These are phyloP conservation scores for Fulvia fulva DNA, from an alignment of 2,329 filamentous ascomycete genomes.

Conservation along the genomic window DNA sequence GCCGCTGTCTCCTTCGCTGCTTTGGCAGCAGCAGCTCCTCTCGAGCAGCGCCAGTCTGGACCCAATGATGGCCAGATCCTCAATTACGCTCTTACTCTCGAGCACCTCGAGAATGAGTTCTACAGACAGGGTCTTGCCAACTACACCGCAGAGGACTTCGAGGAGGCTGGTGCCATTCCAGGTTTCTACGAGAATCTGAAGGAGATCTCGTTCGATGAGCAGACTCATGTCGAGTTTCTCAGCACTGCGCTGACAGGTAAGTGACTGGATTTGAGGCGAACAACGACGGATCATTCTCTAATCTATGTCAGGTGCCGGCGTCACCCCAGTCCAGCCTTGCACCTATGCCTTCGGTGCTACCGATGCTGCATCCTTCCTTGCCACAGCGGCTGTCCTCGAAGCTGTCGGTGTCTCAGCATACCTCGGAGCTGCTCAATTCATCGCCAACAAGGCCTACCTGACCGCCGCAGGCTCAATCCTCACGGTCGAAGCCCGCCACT, in stretches of 20 bases:
- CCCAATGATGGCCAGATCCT: conserved; percentile 26
- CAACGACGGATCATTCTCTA: no score
- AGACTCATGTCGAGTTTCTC: conserved; percentile 55
- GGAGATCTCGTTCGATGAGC: conserved; percentile 55
- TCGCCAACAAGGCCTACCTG: conserved; percentile 57
- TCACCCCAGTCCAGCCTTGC: conserved; percentile 52
- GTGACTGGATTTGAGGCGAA: neutral
- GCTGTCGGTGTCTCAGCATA: conserved; percentile 57
- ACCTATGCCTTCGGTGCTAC: conserved; percentile 42
- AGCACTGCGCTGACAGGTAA: conserved; percentile 31
- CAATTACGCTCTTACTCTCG: conserved; percentile 42
- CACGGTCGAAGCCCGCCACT: conserved; percentile 61
- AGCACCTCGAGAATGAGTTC: conserved; percentile 55
- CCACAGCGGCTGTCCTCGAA: conserved; percentile 51
- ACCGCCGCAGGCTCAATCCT: conserved; percentile 59
- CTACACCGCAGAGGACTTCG: conserved; percentile 8
- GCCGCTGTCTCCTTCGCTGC: conserved; percentile 13
- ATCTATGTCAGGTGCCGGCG: conserved; percentile 42
- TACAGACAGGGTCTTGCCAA: conserved; percentile 50
- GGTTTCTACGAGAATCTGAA: conserved; percentile 56
- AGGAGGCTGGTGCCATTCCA: conserved; percentile 31
- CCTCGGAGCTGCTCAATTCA: conserved; percentile 57
- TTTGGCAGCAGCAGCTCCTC: conserved; percentile 7
- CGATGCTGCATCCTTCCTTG: conserved; percentile 50
- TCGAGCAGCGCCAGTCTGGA: neutral